Conservation (phyloP, 306 rosid species). For the Quercus rubra region DNA sequence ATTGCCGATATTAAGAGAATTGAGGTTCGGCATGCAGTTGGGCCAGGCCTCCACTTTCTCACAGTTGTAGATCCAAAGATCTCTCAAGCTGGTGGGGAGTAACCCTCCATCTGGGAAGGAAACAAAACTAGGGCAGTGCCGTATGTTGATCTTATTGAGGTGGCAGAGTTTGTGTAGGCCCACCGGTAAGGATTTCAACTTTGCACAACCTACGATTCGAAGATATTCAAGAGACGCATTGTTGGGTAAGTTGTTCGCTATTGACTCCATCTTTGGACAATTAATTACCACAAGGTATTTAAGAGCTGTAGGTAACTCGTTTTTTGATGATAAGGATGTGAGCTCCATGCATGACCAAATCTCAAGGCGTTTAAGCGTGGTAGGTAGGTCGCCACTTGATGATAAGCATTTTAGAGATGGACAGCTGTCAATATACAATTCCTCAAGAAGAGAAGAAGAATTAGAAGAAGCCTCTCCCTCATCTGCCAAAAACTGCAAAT, state of each 20-base stretch:
- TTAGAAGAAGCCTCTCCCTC: too few species aligned
- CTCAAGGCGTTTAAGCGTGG: too few species aligned
- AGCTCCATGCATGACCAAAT: too few species aligned
- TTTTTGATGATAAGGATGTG: background rate
- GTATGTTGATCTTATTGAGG: background rate
- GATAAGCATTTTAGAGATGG: background rate
- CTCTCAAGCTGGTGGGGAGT: background rate
- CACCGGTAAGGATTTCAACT: conserved; percentile 3
- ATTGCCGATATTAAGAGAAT: background rate
- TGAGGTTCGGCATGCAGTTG: conserved; percentile 4
- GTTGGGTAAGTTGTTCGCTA: background rate
- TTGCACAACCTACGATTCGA: background rate
- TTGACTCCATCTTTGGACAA: background rate
- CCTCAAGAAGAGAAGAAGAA: background rate
- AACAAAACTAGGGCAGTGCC: background rate
- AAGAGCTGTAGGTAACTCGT: conserved; percentile 9
- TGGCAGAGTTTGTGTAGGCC: conserved; percentile 8
- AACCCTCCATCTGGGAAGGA: conserved; percentile 20
- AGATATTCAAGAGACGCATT: background rate
- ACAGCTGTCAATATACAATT: rapidly evolving
- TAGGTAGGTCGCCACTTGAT: too few species aligned
- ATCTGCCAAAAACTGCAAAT: background rate
- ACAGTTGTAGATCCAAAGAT: rapidly evolving
- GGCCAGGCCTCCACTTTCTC: conserved; percentile 4
- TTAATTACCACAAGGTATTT: background rate